Evolutionary conservation across 441 rosid genomes (phyloP).

Genomic region (Cnidoscolus chayamansa): DNA sequence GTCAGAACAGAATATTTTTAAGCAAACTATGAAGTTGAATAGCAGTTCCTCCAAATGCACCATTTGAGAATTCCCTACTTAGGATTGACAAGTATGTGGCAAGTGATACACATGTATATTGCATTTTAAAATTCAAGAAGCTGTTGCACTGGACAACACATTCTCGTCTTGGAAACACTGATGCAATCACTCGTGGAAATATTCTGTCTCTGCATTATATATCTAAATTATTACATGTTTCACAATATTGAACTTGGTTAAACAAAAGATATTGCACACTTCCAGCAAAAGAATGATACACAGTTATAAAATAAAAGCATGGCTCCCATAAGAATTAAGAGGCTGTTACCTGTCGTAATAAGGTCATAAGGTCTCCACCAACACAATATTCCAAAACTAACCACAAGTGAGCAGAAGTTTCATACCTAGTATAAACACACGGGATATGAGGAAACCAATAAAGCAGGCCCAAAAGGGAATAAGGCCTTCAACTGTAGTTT

Average conservation of each 20-base stretch:
- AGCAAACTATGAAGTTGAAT: too few species aligned
- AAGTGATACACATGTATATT: background rate
- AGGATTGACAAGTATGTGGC: background rate
- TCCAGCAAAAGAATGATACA: background rate
- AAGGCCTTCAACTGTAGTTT: background rate
- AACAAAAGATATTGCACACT: too few species aligned
- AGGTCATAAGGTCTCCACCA: conserved; percentile 86
- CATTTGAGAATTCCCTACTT: background rate
- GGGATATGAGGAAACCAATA: conserved; percentile 1
- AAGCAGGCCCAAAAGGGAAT: background rate
- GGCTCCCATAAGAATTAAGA: conserved; percentile 1
- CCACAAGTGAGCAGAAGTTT: conserved; percentile 97
- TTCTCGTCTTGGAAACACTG: background rate
- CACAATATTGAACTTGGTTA: background rate
- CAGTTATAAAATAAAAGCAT: background rate
- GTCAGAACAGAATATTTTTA: too few species aligned
- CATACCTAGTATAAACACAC: conserved; percentile 55
- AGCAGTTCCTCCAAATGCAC: too few species aligned
- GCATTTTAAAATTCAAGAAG: background rate
- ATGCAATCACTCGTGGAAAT: conserved; percentile 1
- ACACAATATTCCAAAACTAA: conserved; percentile 93
- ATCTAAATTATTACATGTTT: background rate
- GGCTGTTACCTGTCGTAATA: conserved; percentile 70
- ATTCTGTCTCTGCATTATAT: background rate
- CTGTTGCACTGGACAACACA: background rate